Base-by-base conservation (phyloP, 2,329 filamentous ascomycete species). In the Aspergillus udagawae region DNA sequence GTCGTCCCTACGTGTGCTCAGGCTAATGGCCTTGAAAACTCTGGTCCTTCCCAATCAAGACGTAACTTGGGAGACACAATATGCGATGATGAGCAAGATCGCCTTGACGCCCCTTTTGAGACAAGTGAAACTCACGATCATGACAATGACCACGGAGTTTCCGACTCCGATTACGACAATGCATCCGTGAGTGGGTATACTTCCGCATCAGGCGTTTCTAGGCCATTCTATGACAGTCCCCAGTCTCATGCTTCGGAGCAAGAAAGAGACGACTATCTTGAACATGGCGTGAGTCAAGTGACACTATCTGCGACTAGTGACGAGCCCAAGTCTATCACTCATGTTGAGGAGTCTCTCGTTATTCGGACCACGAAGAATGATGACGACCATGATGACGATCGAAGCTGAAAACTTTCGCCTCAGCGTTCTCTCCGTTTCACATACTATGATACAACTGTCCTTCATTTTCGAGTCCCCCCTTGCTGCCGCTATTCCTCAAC, bases 1-100 rank as follows among this genome's bases (percentile, higher is more conserved):
- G 91, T 99, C 2, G 78, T 97, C 12, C 94, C 93, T 1, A 79
- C 83, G 12, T 78, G 79, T 52, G 62, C 78, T 27, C 65, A 62
- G 12, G 49, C 59, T 28, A 66, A 59, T n/a, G 58, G 61, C 28
- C 25, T 55, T 35, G 73, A 63, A 65, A 70, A 20, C 3, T 27
- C 42, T 38, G 14, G 48, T 57, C 38, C 38, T 14, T n/a, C n/a
- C 17, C 14, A 20, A 20, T 48, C 10, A 47, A 57, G 48, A 64
- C 12, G 6, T 23, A 47, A 23, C 14, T 7, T 14, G 12, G 20
- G 21, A 7, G 12, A 23, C 44, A 14, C n/a, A 50, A 51, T 20
- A 23, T 28, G 28, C 38, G 28, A 47, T n/a, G 35, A 49, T 23
- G 12, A 49, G 17, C 28, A 47, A 32, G 45, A 44, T 21, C 35